A percentile compares a stretch with the other conserved stretches of the same genome.
Conservation (phyloP, 1,284 basidiomycete genomes). For the Cutaneotrichosporon dermatis region DNA sequence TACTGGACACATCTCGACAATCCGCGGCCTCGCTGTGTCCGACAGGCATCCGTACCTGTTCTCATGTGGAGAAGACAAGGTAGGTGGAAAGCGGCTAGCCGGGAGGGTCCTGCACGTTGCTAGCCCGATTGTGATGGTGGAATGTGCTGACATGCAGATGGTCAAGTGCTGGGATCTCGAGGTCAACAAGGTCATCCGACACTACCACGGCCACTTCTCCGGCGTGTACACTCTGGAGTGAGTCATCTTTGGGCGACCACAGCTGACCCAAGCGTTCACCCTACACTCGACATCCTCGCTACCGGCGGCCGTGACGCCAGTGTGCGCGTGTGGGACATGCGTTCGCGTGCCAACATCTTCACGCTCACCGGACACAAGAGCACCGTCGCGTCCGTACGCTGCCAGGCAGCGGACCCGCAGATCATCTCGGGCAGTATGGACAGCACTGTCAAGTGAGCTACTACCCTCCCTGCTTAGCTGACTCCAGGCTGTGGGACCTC, state of each 20-base stretch:
- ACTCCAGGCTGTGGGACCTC: slow-evolving; percentile 84
- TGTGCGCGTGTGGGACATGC: slow-evolving; percentile 97
- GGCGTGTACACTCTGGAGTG: slow-evolving; percentile 80
- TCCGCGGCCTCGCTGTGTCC: slow-evolving; percentile 88
- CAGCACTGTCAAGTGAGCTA: slow-evolving; percentile 78
- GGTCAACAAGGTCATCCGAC: slow-evolving; percentile 96
- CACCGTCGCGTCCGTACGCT: slow-evolving; percentile 89
- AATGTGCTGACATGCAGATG: slow-evolving; percentile 56
- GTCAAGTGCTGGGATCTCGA: slow-evolving; percentile 99
- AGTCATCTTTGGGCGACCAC: slow-evolving; percentile 13
- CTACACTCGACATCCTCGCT: slow-evolving; percentile 90
- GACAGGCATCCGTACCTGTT: slow-evolving; percentile 94
- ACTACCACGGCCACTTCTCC: slow-evolving; percentile 96
- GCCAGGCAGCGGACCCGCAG: slow-evolving; percentile 94
- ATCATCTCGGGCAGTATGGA: slow-evolving; percentile 99
- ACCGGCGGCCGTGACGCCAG: slow-evolving; percentile 92
- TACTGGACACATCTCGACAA: slow-evolving; percentile 96
- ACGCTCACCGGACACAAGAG: slow-evolving; percentile 88
- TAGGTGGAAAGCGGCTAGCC: not conserved
- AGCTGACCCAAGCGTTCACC: slow-evolving; percentile 62
- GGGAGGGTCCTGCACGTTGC: too few relatives aligned
- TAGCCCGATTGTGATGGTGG: too few relatives aligned
- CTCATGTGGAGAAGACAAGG: slow-evolving; percentile 92
- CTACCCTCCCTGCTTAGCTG: too few relatives aligned
- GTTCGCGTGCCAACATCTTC: slow-evolving; percentile 92